phyloP scores from a whole-genome alignment of 2,329 filamentous ascomycete species.

The Arthrobotrys pseudoclavata region DNA sequence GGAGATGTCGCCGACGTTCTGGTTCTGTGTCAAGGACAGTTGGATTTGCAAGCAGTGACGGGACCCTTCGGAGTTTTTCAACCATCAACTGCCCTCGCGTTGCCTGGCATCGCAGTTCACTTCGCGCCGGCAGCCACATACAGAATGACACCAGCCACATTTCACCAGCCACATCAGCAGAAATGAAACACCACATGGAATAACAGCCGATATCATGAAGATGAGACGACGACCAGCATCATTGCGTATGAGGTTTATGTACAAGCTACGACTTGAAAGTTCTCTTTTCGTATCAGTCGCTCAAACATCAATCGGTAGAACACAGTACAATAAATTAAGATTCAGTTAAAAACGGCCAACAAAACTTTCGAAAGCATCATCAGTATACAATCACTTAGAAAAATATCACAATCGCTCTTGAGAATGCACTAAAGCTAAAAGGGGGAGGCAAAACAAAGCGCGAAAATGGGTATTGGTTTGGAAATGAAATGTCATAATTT shows the following conservation, averaged over 20 bases:
- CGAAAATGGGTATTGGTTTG: conserved; percentile 19
- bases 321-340: not conserved
- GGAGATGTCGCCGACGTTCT: not conserved
- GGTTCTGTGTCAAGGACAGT: not conserved
- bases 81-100: conserved; percentile 3
- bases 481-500: conserved; percentile 36
- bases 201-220: too few relatives aligned
- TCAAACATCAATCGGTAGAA: too few relatives aligned
- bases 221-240: conserved; percentile 2
- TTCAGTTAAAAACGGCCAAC: not conserved
- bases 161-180: not conserved
- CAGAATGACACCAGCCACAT: conserved; percentile 6
- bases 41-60: conserved; percentile 2
- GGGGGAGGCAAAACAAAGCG: conserved; percentile 7
- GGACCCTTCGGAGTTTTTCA: conserved; percentile 3
- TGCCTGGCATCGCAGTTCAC: conserved; percentile 17
- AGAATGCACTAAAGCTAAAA: not conserved
- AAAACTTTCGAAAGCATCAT: not conserved
- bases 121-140: conserved; percentile 26
- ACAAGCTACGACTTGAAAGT: too few relatives aligned
- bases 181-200: too few relatives aligned
- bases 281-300: too few relatives aligned
- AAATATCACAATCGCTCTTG: conserved; percentile 13
- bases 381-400: not conserved
- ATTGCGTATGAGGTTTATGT: not conserved